Conservation (phyloP, 805 yeast genomes). For the Lipomyces spencermartinsiae region DNA sequence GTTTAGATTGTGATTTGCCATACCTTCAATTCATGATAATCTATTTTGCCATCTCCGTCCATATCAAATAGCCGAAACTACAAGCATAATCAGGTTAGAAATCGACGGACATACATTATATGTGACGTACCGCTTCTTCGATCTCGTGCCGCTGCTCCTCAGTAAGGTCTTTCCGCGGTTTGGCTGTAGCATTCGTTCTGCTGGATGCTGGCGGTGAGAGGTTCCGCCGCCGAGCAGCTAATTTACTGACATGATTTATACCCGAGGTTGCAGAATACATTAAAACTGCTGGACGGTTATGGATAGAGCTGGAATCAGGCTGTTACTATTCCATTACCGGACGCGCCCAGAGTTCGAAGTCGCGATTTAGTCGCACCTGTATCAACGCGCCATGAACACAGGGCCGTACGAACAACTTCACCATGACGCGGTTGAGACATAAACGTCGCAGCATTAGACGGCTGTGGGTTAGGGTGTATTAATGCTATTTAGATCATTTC, state of each 20-base stretch:
- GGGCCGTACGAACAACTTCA: background rate
- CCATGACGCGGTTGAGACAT: background rate
- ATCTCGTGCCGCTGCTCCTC: conserved; percentile 69
- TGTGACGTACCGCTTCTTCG: conserved; percentile 57
- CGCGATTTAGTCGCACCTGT: background rate
- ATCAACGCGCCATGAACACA: background rate
- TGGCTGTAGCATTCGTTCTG: conserved; percentile 14
- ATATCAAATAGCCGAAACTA: conserved; percentile 83
- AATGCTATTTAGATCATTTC: no score
- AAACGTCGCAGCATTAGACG: background rate
- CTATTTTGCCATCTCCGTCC: conserved; percentile 88
- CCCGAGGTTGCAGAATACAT: conserved; percentile 28
- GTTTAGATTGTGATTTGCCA: background rate
- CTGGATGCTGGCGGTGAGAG: conserved; percentile 21
- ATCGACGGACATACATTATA: background rate
- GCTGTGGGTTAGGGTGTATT: background rate
- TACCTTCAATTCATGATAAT: conserved; percentile 84
- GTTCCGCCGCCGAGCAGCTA: conserved; percentile 27
- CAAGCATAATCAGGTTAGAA: background rate
- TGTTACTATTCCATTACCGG: background rate
- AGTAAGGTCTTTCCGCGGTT: conserved; percentile 44
- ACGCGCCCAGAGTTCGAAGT: background rate
- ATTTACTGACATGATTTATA: conserved; percentile 21
- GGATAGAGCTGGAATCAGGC: background rate
- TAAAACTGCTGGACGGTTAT: background rate